These are phyloP conservation scores for Solanum chiquidenum DNA, from an alignment of 257 asterid species.

Conservation along the genomic window DNA sequence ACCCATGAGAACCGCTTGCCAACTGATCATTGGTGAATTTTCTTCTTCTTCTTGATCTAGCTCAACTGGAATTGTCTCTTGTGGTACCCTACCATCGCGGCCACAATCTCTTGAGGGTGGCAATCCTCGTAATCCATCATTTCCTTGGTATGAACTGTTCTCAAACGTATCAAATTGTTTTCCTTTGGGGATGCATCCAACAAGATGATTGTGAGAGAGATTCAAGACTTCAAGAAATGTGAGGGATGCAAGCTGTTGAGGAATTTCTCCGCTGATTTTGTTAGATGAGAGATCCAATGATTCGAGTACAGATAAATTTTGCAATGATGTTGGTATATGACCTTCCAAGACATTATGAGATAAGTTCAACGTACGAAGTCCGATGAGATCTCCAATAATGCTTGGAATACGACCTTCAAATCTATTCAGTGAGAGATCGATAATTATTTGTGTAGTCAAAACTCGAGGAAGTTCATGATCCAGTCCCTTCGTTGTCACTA, in stretches of 20 bases:
- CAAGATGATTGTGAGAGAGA: conserved; percentile 1
- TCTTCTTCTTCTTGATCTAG: no score
- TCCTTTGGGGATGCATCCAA: not conserved
- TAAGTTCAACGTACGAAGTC: no score
- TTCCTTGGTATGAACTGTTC: not conserved
- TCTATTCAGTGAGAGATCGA: not conserved
- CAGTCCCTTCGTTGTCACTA: no score
- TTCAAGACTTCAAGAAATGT: not conserved
- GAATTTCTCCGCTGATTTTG: no score
- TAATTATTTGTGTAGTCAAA: not conserved
- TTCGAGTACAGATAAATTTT: no score
- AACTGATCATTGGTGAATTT: not conserved
- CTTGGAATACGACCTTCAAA: not conserved
- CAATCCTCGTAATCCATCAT: not conserved
- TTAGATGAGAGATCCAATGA: no score
- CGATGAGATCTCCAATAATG: no score
- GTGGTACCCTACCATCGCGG: not conserved
- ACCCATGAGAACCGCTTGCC: not conserved
- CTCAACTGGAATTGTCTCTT: not conserved
- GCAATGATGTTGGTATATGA: no score
- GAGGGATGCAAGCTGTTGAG: not conserved
- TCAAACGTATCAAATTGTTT: not conserved
- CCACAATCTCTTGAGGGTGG: not conserved
- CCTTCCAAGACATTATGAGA: no score
- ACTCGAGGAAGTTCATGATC: not conserved